A percentile compares a stretch with the other conserved stretches of the same genome.
These are phyloP conservation scores for Pseudofabraea citricarpa DNA, from an alignment of 2,329 filamentous ascomycete species.

Conservation along the genomic window DNA sequence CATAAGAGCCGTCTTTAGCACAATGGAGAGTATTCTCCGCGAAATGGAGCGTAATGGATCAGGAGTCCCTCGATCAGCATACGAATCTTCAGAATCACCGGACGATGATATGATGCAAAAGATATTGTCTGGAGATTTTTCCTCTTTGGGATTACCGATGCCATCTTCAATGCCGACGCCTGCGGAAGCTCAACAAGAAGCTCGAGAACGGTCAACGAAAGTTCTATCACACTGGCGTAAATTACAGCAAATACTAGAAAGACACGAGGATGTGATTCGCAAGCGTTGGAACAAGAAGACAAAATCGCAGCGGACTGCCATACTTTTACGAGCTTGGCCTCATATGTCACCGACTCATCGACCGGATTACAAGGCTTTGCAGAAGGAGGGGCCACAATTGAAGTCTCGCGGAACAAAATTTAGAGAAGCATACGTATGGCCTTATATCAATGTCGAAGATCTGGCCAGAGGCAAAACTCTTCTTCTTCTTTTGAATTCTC, in stretches of 20 bases:
- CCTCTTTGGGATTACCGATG: conserved; percentile 1
- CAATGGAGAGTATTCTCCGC: too few species aligned
- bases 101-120: too few species aligned
- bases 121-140: too few species aligned
- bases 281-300: conserved; percentile 52
- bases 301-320: conserved; percentile 36
- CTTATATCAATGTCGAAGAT: conserved; percentile 54
- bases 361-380: conserved; percentile 39
- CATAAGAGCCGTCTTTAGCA: too few species aligned
- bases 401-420: conserved; percentile 15
- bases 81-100: too few species aligned
- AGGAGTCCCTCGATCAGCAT: too few species aligned
- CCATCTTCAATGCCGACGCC: conserved; percentile 4
- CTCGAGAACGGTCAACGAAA: conserved; percentile 5
- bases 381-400: conserved; percentile 15
- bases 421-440: conserved; percentile 41
- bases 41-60: too few species aligned
- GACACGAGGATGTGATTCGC: conserved; percentile 45
- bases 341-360: conserved; percentile 44
- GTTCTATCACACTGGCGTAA: conserved; percentile 9
- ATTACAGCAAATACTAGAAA: conserved; percentile 35
- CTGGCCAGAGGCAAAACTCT: conserved; percentile 38
- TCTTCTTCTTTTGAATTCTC: conserved; percentile 46
- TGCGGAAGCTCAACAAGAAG: conserved; percentile 7
- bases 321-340: conserved; percentile 45